Conservation (phyloP, 257 asterid genomes). For the Euphrasia confusa region DNA sequence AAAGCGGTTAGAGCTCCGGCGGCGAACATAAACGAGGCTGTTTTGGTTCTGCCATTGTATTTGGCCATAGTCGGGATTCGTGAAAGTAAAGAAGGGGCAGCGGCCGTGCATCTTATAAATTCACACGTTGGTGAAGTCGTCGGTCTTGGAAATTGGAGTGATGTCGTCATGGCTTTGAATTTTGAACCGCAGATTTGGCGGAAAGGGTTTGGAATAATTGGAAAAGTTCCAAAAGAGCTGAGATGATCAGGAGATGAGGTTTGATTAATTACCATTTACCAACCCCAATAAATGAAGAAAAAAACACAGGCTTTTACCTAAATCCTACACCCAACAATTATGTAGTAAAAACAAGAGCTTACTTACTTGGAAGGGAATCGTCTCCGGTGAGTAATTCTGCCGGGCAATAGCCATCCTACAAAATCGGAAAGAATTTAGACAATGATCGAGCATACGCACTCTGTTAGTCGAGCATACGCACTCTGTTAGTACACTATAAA, state of each 20-base stretch:
- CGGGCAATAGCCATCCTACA: no score
- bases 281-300: neutral
- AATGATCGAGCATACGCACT: no score
- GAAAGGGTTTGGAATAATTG: neutral
- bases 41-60: slow-evolving; percentile 32
- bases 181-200: neutral
- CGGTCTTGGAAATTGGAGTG: neutral
- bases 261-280: neutral
- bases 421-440: no score
- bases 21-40: slow-evolving; percentile 37
- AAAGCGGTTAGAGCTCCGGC: slow-evolving; percentile 47
- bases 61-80: slow-evolving; percentile 31
- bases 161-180: neutral
- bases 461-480: no score
- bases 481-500: no score
- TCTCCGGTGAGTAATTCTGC: no score
- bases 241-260: neutral
- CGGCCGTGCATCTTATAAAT: neutral
- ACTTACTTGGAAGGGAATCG: no score
- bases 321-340: no score
- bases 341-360: no score
- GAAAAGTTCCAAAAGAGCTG: neutral
- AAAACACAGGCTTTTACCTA: no score
- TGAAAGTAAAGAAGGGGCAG: neutral
- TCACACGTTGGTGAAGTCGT: no score